phyloP scores from a whole-genome alignment of 2,329 filamentous ascomycete species.

The Ceratocystis papillata region DNA sequence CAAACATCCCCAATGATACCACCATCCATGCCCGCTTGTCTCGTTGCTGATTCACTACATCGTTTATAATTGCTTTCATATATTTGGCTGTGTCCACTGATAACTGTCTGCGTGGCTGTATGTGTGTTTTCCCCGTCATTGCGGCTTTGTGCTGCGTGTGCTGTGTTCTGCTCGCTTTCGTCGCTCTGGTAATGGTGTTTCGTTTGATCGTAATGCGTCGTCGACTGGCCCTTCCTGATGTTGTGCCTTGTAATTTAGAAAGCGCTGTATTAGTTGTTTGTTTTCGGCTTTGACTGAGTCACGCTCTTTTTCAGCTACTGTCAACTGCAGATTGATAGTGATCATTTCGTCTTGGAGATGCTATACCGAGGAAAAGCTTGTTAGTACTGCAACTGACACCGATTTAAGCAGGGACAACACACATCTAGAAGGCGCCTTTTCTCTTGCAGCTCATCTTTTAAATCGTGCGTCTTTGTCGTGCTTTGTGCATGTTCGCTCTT shows the following conservation, averaged over 20 bases:
- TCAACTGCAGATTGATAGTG: conserved; percentile 74
- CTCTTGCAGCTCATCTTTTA: conserved; percentile 72
- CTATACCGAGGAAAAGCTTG: conserved; percentile 31
- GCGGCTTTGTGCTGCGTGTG: background rate
- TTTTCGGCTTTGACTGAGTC: conserved; percentile 71
- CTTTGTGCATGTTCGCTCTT: conserved; percentile 52
- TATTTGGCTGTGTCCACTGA: background rate
- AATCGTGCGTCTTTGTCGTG: conserved; percentile 59
- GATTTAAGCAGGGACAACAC: conserved; percentile 17
- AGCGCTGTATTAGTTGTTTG: conserved; percentile 75
- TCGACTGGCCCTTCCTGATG: conserved; percentile 56
- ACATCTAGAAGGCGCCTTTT: conserved; percentile 77
- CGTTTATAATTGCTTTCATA: background rate
- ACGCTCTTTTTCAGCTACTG: conserved; percentile 67
- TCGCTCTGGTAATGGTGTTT: conserved; percentile 39
- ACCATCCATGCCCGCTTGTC: background rate
- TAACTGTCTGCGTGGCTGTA: background rate
- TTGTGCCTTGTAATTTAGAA: conserved; percentile 77
- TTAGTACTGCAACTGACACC: background rate
- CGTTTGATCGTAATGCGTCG: background rate
- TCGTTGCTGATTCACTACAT: background rate
- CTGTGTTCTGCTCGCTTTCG: conserved; percentile 46
- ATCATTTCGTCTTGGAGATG: conserved; percentile 90
- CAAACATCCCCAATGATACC: conserved; percentile 10
- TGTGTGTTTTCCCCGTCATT: background rate